Percentiles rank a stretch among this genome's conserved stretches.
These are phyloP conservation scores for Nyssa sinensis DNA, from an alignment of 148 eudicot genomes.

Conservation along the genomic window DNA sequence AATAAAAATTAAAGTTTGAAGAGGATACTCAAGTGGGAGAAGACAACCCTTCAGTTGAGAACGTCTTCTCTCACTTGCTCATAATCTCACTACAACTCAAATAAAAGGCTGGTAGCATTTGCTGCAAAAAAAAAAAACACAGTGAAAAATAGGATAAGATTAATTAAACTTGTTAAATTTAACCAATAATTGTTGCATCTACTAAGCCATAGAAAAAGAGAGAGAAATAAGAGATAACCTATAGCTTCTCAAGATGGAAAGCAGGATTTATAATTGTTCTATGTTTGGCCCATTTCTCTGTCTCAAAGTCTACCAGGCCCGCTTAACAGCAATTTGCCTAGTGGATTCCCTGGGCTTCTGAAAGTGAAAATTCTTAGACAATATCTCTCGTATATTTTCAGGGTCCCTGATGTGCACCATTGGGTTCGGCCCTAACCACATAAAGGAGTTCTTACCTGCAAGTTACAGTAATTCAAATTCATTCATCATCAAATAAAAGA, in stretches of 20 bases:
- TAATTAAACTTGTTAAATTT: background rate
- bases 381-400: slow-evolving; percentile 23
- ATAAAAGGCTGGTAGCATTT: slow-evolving; percentile 38
- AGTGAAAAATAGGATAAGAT: too few relatives aligned
- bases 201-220: background rate
- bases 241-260: slow-evolving; percentile 38
- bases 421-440: slow-evolving; percentile 34
- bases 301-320: slow-evolving; percentile 16
- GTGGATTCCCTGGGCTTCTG: slow-evolving; percentile 14
- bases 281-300: slow-evolving; percentile 41
- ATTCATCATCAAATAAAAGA: too few relatives aligned
- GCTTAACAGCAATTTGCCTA: slow-evolving; percentile 10
- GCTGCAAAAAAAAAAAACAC: too few relatives aligned
- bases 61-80: slow-evolving; percentile 33
- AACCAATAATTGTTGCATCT: background rate
- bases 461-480: background rate
- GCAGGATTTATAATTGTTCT: slow-evolving; percentile 46
- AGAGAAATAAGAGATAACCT: slow-evolving; percentile 27
- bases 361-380: slow-evolving; percentile 13
- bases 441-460: slow-evolving; percentile 31
- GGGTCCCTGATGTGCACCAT: slow-evolving; percentile 23
- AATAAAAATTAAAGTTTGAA: slow-evolving; percentile 25
- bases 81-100: slow-evolving; percentile 34
- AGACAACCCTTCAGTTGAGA: slow-evolving; percentile 11
- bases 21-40: slow-evolving; percentile 43